Evolutionary conservation across 148 eudicot genomes (phyloP).

Genomic region (Rhododendron molle): DNA sequence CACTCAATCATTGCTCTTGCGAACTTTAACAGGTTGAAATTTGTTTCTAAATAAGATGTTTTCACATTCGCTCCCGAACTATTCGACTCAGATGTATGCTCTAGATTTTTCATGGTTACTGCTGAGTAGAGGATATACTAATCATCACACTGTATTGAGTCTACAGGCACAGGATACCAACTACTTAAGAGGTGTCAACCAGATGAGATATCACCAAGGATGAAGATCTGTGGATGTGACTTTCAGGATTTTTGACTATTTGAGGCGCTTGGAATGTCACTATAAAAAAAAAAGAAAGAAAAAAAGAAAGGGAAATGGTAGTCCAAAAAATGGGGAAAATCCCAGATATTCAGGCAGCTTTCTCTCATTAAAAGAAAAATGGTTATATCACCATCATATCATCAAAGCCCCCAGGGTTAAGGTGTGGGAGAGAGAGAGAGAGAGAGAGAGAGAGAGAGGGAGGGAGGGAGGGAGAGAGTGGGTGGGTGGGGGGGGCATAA

Average conservation of each 20-base stretch:
- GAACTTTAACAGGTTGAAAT: background rate
- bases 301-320: background rate
- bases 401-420: background rate
- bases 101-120: background rate
- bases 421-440: background rate
- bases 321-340: background rate
- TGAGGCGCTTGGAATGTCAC: slow-evolving; percentile 9
- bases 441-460: slow-evolving; percentile 8
- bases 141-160: slow-evolving; percentile 22
- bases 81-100: background rate
- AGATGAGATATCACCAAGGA: slow-evolving; percentile 62
- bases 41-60: background rate
- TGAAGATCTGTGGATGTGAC: slow-evolving; percentile 51
- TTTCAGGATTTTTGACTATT: slow-evolving; percentile 12
- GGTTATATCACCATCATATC: slow-evolving; percentile 5
- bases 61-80: background rate
- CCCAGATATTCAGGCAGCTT: slow-evolving; percentile 24
- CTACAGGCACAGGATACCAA: slow-evolving; percentile 47
- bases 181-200: slow-evolving; percentile 54
- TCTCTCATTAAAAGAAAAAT: background rate
- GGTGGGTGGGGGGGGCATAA: background rate
- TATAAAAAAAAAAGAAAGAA: background rate
- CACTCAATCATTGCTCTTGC: background rate
- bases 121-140: slow-evolving; percentile 6
- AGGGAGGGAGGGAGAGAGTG: background rate